These are phyloP conservation scores for Hymenochaete sp. DNA, from an alignment of 1,284 basidiomycete genomes.

Conservation along the genomic window DNA sequence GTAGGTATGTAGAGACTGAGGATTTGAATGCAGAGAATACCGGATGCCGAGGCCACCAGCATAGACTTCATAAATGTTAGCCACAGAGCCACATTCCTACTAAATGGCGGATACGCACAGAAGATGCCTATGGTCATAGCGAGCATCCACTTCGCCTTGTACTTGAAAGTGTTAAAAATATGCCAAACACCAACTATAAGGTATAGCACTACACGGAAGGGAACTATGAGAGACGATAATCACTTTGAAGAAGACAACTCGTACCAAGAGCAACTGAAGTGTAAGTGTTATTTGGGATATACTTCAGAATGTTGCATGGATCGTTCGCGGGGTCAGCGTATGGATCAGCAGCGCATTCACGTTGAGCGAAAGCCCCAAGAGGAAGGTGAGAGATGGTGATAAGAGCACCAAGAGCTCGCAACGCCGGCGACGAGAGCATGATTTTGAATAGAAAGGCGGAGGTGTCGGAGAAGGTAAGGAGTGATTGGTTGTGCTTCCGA, in stretches of 20 bases:
- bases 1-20: constrained; percentile 41
- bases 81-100: neutral
- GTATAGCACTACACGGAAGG: constrained; percentile 35
- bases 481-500: no score
- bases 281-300: constrained; percentile 50
- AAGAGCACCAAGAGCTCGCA: neutral
- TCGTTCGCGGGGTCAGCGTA: constrained; percentile 26
- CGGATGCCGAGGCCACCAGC: constrained; percentile 44
- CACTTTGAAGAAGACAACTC: neutral
- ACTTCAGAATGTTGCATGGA: constrained; percentile 47
- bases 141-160: constrained; percentile 53
- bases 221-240: constrained; percentile 32
- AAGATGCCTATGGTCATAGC: constrained; percentile 56
- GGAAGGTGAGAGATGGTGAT: neutral
- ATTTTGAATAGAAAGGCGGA: no score
- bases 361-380: neutral
- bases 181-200: constrained; percentile 44
- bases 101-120: constrained; percentile 29
- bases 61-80: constrained; percentile 30
- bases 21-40: constrained; percentile 38
- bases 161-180: constrained; percentile 37
- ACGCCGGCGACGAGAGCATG: no score
- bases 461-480: no score
- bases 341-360: constrained; percentile 2
- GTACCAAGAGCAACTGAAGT: constrained; percentile 26